These are phyloP conservation scores for Abortiporus biennis DNA, from an alignment of 1,284 basidiomycete genomes.

Conservation along the genomic window DNA sequence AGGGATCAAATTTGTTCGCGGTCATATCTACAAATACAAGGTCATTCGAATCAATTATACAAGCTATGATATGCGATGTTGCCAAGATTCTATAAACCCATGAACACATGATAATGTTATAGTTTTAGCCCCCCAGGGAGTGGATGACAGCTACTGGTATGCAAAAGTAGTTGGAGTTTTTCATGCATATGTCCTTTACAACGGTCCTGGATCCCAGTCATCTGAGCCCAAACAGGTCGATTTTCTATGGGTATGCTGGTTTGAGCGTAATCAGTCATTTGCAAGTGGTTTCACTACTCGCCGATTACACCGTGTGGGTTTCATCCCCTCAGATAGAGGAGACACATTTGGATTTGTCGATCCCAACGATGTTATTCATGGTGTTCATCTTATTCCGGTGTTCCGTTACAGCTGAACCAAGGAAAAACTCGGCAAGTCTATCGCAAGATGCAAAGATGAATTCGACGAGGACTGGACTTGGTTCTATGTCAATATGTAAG, in stretches of 20 bases:
- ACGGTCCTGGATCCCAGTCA: not conserved
- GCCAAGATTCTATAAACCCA: constrained; percentile 33
- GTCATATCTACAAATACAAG: constrained; percentile 26
- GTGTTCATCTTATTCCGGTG: constrained; percentile 6
- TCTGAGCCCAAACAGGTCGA: constrained; percentile 18
- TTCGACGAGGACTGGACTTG: not conserved
- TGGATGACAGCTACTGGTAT: constrained; percentile 13
- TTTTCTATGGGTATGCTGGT: constrained; percentile 33
- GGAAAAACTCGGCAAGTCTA: not conserved
- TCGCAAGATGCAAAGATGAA: not conserved
- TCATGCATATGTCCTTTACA: constrained; percentile 2
- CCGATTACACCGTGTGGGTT: constrained; percentile 27
- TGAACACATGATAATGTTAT: constrained; percentile 28
- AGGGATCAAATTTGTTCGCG: constrained; percentile 3
- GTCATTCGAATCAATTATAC: constrained; percentile 34
- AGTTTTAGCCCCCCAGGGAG: constrained; percentile 21
- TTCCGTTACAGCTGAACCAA: constrained; percentile 1
- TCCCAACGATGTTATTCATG: constrained; percentile 17
- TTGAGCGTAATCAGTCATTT: constrained; percentile 16
- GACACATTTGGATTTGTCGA: constrained; percentile 36
- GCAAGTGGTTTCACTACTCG: constrained; percentile 13
- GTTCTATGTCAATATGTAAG: constrained; percentile 6
- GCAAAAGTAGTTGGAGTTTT: constrained; percentile 2
- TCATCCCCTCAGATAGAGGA: constrained; percentile 20
- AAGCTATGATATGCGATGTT: constrained; percentile 33